Evolutionary conservation across 768 basidiomycete species (phyloP), one percentile per base, ranked within the genome.

Genomic region (Clitopilus hobsonii): DNA sequence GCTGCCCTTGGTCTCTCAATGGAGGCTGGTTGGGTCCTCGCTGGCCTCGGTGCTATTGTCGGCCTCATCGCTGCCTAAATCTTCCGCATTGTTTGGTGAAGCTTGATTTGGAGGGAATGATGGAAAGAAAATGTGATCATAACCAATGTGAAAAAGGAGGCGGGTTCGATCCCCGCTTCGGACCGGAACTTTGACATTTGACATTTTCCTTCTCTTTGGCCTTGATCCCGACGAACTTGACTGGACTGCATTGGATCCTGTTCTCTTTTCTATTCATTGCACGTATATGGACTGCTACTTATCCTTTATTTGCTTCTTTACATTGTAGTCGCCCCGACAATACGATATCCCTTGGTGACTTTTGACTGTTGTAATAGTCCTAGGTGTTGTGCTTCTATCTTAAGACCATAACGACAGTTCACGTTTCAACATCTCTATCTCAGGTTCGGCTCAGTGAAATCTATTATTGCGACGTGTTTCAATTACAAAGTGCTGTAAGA

Each of bases 31-130:
- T 54, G 51, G 38, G 49, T 48, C 28, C 51, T 56, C 14, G 61
- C 56, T 29, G 57, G 49, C 18, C 45, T 45, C 30, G 61, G 56
- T n/a, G 57, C 49, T 20, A 24, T 60, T 29, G 38, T 60, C 18
- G 59, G 59, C 10, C 27, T 60, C 14, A 20, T 60, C 18, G 52
- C 56, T 48, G 59, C 54, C 27, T 54, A 22, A 49, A 28, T 26
- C 18, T n/a, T n/a, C 3, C 25, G 26, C 11, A 5, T 27, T 51
- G 16, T 32, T 51, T 45, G 41, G 5, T 3, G 10, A 18, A 23
- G 41, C 22, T 45, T 45, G 41, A 20, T 45, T 23, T 20, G 22
- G 41, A 45, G 5, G 41, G n/a, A 10, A n/a, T 45, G 41, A 45
- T 36, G 4, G 32, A 14, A n/a, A 36, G n/a, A 36, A 36, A 11